Base-by-base conservation (phyloP, 2,329 filamentous ascomycete species). In the Metarhizium robertsii region DNA sequence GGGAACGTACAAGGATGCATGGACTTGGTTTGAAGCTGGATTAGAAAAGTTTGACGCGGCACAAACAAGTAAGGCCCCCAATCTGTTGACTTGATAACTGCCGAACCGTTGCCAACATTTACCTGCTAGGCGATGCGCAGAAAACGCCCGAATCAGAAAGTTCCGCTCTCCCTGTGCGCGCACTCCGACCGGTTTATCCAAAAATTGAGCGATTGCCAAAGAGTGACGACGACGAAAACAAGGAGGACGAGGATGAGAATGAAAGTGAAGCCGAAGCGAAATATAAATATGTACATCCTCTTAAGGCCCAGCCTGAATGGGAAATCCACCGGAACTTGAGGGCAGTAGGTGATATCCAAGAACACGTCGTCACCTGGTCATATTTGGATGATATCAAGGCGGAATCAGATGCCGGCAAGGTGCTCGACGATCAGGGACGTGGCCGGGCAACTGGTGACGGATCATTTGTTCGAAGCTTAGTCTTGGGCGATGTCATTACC, bases 1-100 rank as follows among this genome's bases (percentile, higher is more conserved):
- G 2, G 72, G 72, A 2, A 73, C 73, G 1, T 85, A 76, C 54
- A 59, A 64, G 0, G 70, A 67, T 2, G 80, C 83, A 0, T 83
- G 70, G 68, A 83, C 83, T 0, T 87, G 83, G 83, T 85, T 85
- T 57, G 83, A 85, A 55, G 80, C 75, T 16, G 83, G 83, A 0
- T 64, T 84, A 16, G 83, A 86, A 66, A 73, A 74, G 3, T 78
- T 81, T 50, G 77, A 79, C 48, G 70, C 70, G 20, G 61, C 61
- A 16, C 61, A 61, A 13, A 57, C 53, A 6, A 69, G 69, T 70
- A 59, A 61, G 69, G 0, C 25, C 3, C 13, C 25, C 10, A 30
- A 8, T 13, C 25, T 10, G 45, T 48, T 20, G 6, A 20, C 18
- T 18, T 45, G 4, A 4, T 8, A 7, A 6, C 13, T 11, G 38